These are phyloP conservation scores for Talaromyces trachyspermus DNA, from an alignment of 495 filamentous ascomycete species.

Conservation along the genomic window DNA sequence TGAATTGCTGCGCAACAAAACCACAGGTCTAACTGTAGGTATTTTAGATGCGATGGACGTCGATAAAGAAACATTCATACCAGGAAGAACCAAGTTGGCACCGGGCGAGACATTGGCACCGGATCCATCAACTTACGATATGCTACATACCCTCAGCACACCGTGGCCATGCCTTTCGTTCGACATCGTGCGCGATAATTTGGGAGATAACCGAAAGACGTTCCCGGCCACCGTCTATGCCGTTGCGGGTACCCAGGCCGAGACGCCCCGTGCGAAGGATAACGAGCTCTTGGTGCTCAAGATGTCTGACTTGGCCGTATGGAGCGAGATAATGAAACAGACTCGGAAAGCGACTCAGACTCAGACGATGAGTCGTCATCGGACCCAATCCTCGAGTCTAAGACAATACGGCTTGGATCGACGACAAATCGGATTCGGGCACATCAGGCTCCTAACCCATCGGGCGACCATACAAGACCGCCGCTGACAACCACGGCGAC, in stretches of 20 bases:
- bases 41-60: conserved; percentile 74
- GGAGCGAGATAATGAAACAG: conserved; percentile 61
- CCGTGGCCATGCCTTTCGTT: conserved; percentile 97
- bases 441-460: conserved; percentile 62
- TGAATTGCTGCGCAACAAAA: conserved; percentile 3
- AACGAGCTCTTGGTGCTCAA: conserved; percentile 95
- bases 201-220: conserved; percentile 81
- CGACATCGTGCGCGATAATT: conserved; percentile 79
- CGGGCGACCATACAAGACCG: conserved; percentile 55
- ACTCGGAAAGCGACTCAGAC: conserved; percentile 68
- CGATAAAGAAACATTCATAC: conserved; percentile 87
- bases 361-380: conserved; percentile 66
- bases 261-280: conserved; percentile 61
- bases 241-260: conserved; percentile 89
- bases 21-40: conserved; percentile 13
- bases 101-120: conserved; percentile 85
- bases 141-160: conserved; percentile 87
- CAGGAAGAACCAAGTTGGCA: conserved; percentile 76
- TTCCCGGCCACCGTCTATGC: conserved; percentile 93
- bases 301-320: conserved; percentile 81
- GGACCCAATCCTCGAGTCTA: conserved; percentile 91
- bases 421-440: conserved; percentile 89
- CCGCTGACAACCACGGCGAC: conserved; percentile 78
- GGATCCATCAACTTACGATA: conserved; percentile 86
- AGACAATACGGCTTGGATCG: conserved; percentile 72